Evolutionary conservation across 345 rosid genomes (phyloP), one percentile per base, ranked within the genome.

Genomic region (Microthlaspi erraticum): DNA sequence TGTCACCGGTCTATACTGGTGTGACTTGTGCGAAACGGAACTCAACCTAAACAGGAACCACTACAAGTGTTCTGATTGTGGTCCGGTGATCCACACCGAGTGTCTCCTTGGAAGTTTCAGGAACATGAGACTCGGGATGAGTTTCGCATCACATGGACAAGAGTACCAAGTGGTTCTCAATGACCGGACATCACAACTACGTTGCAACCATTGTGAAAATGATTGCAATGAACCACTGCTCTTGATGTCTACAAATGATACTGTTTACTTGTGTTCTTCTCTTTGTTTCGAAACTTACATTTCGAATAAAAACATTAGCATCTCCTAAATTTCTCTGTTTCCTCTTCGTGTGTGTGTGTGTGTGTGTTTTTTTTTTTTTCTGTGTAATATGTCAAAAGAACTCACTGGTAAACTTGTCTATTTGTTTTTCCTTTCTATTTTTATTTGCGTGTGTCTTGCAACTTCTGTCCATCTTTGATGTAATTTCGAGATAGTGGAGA

Each of bases 81-180:
- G 45, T 48, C 68, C 68, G 2, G 68, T 48, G 12, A 32, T 64
- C n/a, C 68, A 48, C 11, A 20, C 34, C 9, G 19, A 48, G 0
- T 64, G 68, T 34, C 18, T 8, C 19, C 5, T 64, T 64, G 68
- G 68, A 48, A 64, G 68, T 49, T 36, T 64, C 34, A 48, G 57
- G 19, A 19, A 64, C 57, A 34, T 64, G 45, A 64, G 19, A 12
- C 68, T 20, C 13, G 44, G 68, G 44, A 2, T 16, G 1, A 33
- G 31, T 45, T 45, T 62, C 54, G 32, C 20, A 34, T 7, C n/a
- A 45, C 10, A 61, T 61, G 32, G 54, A 46, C 11, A 32, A 5
- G 5, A 45, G 36, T 62, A 31, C 41, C 0, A 44, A 2, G 43
- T 48, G 43, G 2, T 48, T 48, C 34, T 18, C 57, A 48, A 64